phyloP scores from a whole-genome alignment of 1,284 basidiomycete species.

The Apiotrichum sp. region DNA sequence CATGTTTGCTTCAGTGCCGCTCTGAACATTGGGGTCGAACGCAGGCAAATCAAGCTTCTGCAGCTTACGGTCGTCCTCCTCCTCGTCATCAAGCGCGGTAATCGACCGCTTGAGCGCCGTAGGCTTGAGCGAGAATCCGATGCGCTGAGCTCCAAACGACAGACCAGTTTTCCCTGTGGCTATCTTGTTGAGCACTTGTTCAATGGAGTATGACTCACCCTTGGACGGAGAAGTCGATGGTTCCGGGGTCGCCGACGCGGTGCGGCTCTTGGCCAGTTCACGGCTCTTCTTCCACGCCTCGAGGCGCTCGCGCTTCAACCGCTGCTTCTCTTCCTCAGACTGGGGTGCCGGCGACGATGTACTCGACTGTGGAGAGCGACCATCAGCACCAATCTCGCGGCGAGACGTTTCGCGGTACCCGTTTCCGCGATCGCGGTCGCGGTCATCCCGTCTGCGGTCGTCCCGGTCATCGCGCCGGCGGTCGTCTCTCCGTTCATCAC shows the following conservation, averaged over 20 bases:
- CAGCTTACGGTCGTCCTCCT: slow-evolving; percentile 36
- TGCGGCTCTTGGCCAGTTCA: slow-evolving; percentile 75
- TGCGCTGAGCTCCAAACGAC: slow-evolving; percentile 60
- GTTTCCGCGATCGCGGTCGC: slow-evolving; percentile 16
- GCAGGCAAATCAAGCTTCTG: slow-evolving; percentile 42
- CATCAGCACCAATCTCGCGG: background rate
- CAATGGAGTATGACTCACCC: slow-evolving; percentile 15
- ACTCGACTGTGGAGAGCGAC: slow-evolving; percentile 2
- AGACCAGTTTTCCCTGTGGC: slow-evolving; percentile 53
- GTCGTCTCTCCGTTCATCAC: slow-evolving; percentile 13
- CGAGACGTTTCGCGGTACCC: slow-evolving; percentile 19
- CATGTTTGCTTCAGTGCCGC: slow-evolving; percentile 26
- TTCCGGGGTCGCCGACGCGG: slow-evolving; percentile 22
- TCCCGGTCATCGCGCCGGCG: slow-evolving; percentile 10
- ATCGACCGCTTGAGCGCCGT: slow-evolving; percentile 15
- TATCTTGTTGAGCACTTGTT: background rate
- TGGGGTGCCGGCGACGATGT: slow-evolving; percentile 27
- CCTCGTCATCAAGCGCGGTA: slow-evolving; percentile 35
- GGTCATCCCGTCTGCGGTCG: background rate
- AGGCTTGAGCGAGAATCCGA: slow-evolving; percentile 68
- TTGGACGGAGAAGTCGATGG: slow-evolving; percentile 16
- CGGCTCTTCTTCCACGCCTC: slow-evolving; percentile 93
- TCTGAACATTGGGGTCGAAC: slow-evolving; percentile 37
- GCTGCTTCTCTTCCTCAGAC: slow-evolving; percentile 76
- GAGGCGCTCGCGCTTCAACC: slow-evolving; percentile 74